Conservation (phyloP, 495 filamentous ascomycete genomes). For the Hyphodiscus hymeniophilus region DNA sequence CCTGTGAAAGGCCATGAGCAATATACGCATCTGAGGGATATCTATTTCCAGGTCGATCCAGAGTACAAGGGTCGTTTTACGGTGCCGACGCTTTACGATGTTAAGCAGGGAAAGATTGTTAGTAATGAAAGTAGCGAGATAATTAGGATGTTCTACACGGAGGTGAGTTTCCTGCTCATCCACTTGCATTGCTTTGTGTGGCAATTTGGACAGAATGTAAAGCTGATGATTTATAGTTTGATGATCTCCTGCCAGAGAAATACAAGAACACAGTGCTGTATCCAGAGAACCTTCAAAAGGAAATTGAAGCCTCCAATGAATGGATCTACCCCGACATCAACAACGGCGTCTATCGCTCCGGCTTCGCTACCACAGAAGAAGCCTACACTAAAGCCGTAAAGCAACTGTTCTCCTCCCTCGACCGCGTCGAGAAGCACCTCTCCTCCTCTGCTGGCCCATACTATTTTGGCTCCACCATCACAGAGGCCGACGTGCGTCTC, state of each 20-base stretch:
- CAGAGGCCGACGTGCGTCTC: slow-evolving; percentile 75
- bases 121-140: slow-evolving; percentile 85
- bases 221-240: slow-evolving; percentile 40
- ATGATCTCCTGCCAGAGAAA: slow-evolving; percentile 54
- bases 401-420: slow-evolving; percentile 62
- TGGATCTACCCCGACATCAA: slow-evolving; percentile 64
- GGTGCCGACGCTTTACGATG: slow-evolving; percentile 75
- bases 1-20: slow-evolving; percentile 55
- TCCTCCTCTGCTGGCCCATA: slow-evolving; percentile 40
- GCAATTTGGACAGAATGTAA: not conserved
- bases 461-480: slow-evolving; percentile 59
- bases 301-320: slow-evolving; percentile 69
- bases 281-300: slow-evolving; percentile 43
- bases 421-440: slow-evolving; percentile 63
- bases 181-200: too few relatives aligned
- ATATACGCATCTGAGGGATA: slow-evolving; percentile 49
- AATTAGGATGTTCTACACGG: slow-evolving; percentile 58
- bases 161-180: slow-evolving; percentile 9
- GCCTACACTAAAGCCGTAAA: slow-evolving; percentile 64
- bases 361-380: slow-evolving; percentile 54
- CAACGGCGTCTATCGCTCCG: slow-evolving; percentile 39
- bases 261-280: slow-evolving; percentile 57
- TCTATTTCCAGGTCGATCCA: slow-evolving; percentile 64
- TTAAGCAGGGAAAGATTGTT: slow-evolving; percentile 60
- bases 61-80: slow-evolving; percentile 69